Base-by-base conservation (phyloP, 108 stramenopile species). In the Stephanodiscus minutulus region DNA sequence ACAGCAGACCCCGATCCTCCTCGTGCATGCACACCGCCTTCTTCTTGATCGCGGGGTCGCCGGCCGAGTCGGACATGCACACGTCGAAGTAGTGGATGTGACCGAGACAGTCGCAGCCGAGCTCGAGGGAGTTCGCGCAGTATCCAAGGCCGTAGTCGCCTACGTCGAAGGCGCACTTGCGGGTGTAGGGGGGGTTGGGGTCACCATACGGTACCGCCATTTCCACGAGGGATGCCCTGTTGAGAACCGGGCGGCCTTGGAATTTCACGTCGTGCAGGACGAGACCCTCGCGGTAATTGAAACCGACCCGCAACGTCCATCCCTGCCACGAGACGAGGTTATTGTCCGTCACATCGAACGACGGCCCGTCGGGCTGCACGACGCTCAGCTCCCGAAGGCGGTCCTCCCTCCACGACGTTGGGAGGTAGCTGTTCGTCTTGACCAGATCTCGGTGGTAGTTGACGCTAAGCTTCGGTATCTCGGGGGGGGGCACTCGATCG, bases 11-110 rank as follows among this genome's bases (percentile, higher is more conserved):
- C 17, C 50, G 61, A 68, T 91, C 90, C 68, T 91, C 90, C 61
- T 91, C 90, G 79, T 91, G 90, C 87, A 91, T 87, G 74, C 90
- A 91, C 44, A 91, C 70, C 8, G 83, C 90, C 54, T 88, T 87
- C 47, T 78, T 77, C 28, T 61, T 60, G 7, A 56, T 29, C 12
- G 60, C 12, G 0, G 85, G 83, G 15, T 73, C 33, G 15, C 87
- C 87, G 7, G 58, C 15, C 22, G 70, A 53, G 61, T 88, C 87
- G 37, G 49, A 75, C 52, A 90, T 56, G 47, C 29, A 58, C 2
- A 82, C 87, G 61, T 91, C 90, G 71, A 91, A 91, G 72, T 91
- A 91, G 57, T 87, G 86, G 72, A 88, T 91, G 67, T 86, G 78
- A 2, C 90, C 90, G 18, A 88, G 67, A 66, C 90, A 91, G 58